These are phyloP conservation scores for Nepenthes alata DNA, from an alignment of 179 eudicot genomes.

Conservation along the genomic window DNA sequence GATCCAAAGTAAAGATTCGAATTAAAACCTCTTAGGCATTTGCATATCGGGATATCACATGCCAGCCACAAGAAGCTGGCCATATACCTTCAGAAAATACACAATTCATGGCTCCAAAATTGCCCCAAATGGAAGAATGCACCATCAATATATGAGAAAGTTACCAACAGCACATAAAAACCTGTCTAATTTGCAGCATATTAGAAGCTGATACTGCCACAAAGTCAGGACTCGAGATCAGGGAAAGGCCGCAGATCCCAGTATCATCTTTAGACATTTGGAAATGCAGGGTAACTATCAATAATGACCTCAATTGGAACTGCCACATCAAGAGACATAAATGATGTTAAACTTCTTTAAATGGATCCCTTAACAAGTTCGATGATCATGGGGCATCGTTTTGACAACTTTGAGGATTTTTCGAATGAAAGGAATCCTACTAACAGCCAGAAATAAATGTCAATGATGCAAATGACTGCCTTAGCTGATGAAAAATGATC, in stretches of 20 bases:
- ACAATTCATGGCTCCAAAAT: conserved; percentile 30
- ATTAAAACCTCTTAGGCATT: conserved; percentile 28
- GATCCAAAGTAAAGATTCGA: conserved; percentile 21
- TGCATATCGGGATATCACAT: conserved; percentile 17
- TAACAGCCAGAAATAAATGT: too few relatives aligned
- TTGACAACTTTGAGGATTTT: not conserved
- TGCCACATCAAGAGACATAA: conserved; percentile 11
- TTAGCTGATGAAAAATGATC: not conserved
- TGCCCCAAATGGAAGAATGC: conserved; percentile 26
- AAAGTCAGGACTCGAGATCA: conserved; percentile 14
- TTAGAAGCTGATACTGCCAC: conserved; percentile 24
- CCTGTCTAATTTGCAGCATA: conserved; percentile 13
- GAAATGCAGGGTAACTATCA: conserved; percentile 42
- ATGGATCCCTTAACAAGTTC: not conserved
- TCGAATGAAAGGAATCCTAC: not conserved
- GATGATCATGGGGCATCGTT: not conserved
- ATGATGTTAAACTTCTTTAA: not conserved
- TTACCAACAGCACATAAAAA: conserved; percentile 23
- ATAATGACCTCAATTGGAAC: conserved; percentile 20
- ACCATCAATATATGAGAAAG: conserved; percentile 19
- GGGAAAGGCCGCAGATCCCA: conserved; percentile 23
- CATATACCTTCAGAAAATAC: conserved; percentile 26
- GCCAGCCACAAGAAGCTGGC: conserved; percentile 26
- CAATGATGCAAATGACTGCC: not conserved
- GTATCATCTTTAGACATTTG: conserved; percentile 29